Evolutionary conservation across 768 basidiomycete species (phyloP).

Genomic region (Psilocybe tampanensis): DNA sequence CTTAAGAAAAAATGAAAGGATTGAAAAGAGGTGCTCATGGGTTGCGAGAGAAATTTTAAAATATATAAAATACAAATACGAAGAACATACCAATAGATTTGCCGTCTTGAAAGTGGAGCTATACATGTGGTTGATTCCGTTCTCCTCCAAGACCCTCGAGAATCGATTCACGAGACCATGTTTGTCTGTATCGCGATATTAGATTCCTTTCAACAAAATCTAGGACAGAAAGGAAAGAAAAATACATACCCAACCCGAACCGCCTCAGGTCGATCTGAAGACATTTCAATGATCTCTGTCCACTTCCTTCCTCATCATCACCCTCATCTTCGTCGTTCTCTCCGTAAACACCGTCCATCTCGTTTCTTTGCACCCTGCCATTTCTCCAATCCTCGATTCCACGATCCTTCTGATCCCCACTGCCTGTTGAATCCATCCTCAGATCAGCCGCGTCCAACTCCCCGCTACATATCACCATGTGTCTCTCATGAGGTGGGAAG

Average conservation of each 20-base stretch:
- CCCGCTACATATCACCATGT: slow-evolving; percentile 74
- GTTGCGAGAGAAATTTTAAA: neutral
- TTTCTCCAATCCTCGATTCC: slow-evolving; percentile 30
- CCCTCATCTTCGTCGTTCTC: slow-evolving; percentile 38
- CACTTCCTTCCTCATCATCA: slow-evolving; percentile 27
- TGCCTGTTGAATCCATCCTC: neutral
- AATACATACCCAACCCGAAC: slow-evolving; percentile 64
- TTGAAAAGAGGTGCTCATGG: neutral
- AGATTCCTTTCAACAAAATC: neutral
- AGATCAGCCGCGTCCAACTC: slow-evolving; percentile 56
- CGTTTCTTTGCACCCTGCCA: no score
- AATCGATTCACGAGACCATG: slow-evolving; percentile 79
- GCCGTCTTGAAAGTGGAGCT: slow-evolving; percentile 84
- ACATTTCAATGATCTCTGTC: slow-evolving; percentile 56
- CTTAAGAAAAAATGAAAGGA: neutral
- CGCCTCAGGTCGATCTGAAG: slow-evolving; percentile 75
- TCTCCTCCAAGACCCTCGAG: slow-evolving; percentile 70
- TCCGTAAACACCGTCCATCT: no score
- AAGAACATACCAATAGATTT: slow-evolving; percentile 62
- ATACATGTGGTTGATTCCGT: slow-evolving; percentile 83
- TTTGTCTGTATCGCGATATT: slow-evolving; percentile 51
- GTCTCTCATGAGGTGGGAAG: slow-evolving; percentile 70
- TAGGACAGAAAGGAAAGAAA: neutral
- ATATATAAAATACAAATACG: neutral
- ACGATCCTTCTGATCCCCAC: slow-evolving; percentile 31